These are phyloP conservation scores for Aeschynomene evenia DNA, from an alignment of 306 rosid genomes.

Conservation along the genomic window DNA sequence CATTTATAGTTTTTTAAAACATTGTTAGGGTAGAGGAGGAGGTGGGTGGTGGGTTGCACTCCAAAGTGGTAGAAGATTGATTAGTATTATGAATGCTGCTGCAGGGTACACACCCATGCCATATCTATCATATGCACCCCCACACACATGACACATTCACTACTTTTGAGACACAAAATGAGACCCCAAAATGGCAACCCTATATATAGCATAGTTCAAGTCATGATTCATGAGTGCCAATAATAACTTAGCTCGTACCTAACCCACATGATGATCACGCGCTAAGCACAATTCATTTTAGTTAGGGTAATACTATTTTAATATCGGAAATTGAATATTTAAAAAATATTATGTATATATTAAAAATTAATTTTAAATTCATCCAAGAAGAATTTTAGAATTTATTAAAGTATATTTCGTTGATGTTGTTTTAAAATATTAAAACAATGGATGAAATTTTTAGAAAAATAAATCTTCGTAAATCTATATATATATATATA, in stretches of 20 bases:
- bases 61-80: conserved; percentile 17
- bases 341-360: too few species aligned
- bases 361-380: too few species aligned
- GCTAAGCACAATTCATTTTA: conserved; percentile 37
- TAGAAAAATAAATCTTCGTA: too few species aligned
- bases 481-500: too few species aligned
- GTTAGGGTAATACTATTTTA: too few species aligned
- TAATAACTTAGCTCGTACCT: conserved; percentile 17
- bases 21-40: neutral
- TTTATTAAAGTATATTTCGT: too few species aligned
- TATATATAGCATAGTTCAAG: neutral
- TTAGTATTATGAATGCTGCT: too few species aligned
- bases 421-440: too few species aligned
- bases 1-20: too few species aligned
- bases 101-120: neutral
- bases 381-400: too few species aligned
- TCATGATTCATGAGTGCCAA: neutral
- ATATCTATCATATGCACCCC: conserved; percentile 8
- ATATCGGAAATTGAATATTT: too few species aligned
- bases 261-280: conserved; percentile 32
- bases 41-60: conserved; percentile 31
- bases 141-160: conserved; percentile 23
- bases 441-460: too few species aligned
- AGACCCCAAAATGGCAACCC: conserved; percentile 24
- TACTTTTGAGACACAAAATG: conserved; percentile 12